Evolutionary conservation across 345 rosid species (phyloP), one percentile per base, ranked within the genome.

Genomic region (Corchorus capsularis): DNA sequence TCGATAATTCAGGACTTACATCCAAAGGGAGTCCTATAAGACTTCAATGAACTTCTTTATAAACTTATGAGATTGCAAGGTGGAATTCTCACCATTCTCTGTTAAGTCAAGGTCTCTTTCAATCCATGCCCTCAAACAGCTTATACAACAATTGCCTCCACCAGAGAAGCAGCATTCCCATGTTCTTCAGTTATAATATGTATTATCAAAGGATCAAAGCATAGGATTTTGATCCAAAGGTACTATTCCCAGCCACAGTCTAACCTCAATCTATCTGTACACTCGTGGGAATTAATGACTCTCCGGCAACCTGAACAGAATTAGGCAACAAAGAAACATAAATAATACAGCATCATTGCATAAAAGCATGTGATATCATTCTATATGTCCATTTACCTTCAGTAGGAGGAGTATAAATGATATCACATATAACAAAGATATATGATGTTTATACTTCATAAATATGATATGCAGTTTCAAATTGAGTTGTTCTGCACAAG

Each of bases 301-400:
- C 88, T 91, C 96, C 4, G 98, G 98, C 80, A 93, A 85, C 91
- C 99, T 93, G 89, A 80, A 81, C 52, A 76, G 53, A 65, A 81
- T 7, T 8, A 73, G 69, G 54, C 4, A 78, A 78, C 75, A 50
- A 62, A 79, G 34, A 57, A 43, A 37, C 12, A 56, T 68, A 55
- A 57, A 37, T 47, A 54, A 45, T 43, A 70, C 52, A 55, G 17
- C 55, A 64, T 32, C 8, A 47, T 63, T 15, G 56, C 16, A 22
- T 9, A 68, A 60, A 54, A 55, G 16, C 50, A n/a, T 8, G 55
- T 0, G n/a, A 67, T 46, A 67, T 12, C n/a, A 22, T 47, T 67
- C 15, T 39, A 39, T 63, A 37, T 47, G 8, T 43, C 70, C 53
- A 45, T 45, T 17, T 5, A 4, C 63, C 37, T 37, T 54, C 16